These are phyloP conservation scores for Cotoneaster glaucophyllus DNA, from an alignment of 306 rosid species.

Conservation along the genomic window DNA sequence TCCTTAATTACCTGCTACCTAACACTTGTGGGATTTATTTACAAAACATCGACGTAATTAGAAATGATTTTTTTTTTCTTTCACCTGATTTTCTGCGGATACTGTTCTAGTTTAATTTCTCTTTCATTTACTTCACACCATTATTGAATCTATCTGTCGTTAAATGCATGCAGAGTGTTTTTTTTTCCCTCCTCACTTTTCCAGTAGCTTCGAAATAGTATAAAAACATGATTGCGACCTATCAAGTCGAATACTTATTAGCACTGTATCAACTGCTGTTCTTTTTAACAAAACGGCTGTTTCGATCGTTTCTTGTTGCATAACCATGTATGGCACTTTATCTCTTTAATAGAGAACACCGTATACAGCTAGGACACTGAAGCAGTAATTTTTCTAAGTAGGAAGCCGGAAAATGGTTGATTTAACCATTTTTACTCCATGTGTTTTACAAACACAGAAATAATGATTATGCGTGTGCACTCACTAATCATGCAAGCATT, in stretches of 20 bases:
- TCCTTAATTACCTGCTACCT: no score
- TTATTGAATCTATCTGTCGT: background rate
- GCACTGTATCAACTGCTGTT: background rate
- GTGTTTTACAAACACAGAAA: no score
- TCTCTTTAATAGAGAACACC: background rate
- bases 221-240: background rate
- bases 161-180: background rate
- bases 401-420: no score
- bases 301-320: background rate
- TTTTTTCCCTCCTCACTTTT: background rate
- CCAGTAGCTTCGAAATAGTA: background rate
- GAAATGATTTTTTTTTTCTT: background rate
- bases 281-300: background rate
- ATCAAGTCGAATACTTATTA: background rate
- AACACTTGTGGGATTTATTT: no score
- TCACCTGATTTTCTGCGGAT: conserved; percentile 9
- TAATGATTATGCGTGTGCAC: no score
- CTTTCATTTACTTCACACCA: background rate
- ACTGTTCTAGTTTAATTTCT: background rate
- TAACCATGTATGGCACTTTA: background rate
- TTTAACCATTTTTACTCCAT: no score
- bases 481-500: background rate
- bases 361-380: no score
- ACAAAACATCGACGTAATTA: background rate
- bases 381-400: background rate